phyloP scores from a whole-genome alignment of 2,329 filamentous ascomycete species.

The Fusarium succisae region DNA sequence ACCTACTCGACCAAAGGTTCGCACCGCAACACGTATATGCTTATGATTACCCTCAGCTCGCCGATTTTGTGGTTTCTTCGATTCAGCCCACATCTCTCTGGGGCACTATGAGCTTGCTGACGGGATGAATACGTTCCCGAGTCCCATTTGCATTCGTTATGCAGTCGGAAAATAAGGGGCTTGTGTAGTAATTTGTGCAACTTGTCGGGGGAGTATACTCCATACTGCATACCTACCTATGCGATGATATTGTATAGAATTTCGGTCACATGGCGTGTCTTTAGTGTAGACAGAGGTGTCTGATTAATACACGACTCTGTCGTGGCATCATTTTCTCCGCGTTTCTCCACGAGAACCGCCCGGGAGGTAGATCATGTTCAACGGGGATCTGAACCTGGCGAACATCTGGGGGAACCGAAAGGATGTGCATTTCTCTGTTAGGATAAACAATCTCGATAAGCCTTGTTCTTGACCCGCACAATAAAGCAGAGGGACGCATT shows the following conservation, averaged over 20 bases:
- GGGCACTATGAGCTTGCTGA: neutral
- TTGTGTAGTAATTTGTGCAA: neutral
- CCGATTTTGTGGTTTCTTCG: neutral
- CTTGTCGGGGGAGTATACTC: neutral
- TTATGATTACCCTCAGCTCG: neutral
- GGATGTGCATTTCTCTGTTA: neutral
- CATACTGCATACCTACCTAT: neutral
- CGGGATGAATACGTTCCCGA: too few species aligned
- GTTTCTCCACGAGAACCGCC: conserved; percentile 34
- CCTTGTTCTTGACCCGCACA: conserved; percentile 10
- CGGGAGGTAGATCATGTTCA: conserved; percentile 21
- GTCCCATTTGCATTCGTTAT: neutral
- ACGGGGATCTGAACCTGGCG: conserved; percentile 11
- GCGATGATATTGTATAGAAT: neutral
- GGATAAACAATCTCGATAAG: neutral
- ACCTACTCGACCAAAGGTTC: neutral
- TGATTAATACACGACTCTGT: neutral
- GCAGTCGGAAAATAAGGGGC: conserved; percentile 1
- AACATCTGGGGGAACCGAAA: conserved; percentile 15
- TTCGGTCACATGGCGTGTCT: neutral
- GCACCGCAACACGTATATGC: neutral
- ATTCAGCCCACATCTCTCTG: neutral
- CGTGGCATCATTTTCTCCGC: neutral
- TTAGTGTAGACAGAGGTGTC: neutral
- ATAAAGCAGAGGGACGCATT: neutral